Percentiles rank a stretch among this genome's conserved stretches.
Conservation (phyloP, 2,329 filamentous ascomycete genomes). For the Hypoxylon rubiginosum region DNA sequence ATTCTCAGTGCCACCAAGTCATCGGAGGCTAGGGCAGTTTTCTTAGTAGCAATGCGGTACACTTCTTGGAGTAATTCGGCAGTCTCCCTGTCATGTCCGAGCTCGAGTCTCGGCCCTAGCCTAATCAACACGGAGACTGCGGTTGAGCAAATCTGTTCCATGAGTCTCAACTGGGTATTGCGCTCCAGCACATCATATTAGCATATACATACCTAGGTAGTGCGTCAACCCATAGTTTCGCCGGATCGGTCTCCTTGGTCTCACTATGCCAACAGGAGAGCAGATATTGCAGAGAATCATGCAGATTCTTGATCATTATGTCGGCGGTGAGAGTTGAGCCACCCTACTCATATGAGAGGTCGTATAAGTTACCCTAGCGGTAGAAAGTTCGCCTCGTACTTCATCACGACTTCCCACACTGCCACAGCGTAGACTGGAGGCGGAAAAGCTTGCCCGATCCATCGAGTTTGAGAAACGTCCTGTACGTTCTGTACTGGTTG, state of each 20-base stretch:
- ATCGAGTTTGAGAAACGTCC: not conserved
- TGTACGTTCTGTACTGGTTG: not conserved
- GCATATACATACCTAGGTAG: not conserved
- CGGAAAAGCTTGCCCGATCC: not conserved
- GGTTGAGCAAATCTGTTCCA: not conserved
- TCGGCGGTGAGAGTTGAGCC: not conserved
- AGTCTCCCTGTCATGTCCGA: not conserved
- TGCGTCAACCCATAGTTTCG: not conserved
- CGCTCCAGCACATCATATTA: not conserved
- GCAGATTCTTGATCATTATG: not conserved
- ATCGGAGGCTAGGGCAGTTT: not conserved
- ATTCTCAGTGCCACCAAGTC: not conserved
- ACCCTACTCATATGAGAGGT: not conserved
- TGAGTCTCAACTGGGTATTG: not conserved
- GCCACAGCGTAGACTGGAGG: not conserved
- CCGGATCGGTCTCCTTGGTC: not conserved
- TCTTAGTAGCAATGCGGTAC: not conserved
- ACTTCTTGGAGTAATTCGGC: not conserved
- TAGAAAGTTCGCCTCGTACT: not conserved
- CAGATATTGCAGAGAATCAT: not conserved
- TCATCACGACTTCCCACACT: not conserved
- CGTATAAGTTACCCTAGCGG: not conserved
- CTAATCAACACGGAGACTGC: not conserved
- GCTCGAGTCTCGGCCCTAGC: not conserved
- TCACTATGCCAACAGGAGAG: not conserved